Evolutionary conservation across 1,139 yeast species (phyloP).

Genomic region (Pichia sp.): DNA sequence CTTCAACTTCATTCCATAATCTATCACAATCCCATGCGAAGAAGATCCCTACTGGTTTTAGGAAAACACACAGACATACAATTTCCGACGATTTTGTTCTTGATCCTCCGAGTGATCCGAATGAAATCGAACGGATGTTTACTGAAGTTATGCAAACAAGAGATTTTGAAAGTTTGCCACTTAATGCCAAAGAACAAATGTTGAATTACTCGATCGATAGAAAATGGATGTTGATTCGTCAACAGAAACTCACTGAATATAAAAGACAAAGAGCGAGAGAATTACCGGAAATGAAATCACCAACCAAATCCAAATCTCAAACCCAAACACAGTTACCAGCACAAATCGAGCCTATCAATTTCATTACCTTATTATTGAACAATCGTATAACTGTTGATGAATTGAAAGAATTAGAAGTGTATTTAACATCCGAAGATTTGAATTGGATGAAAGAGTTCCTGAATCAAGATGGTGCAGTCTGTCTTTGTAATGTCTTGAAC

Average conservation of each 20-base stretch:
- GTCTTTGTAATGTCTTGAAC: conserved; percentile 56
- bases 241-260: conserved; percentile 77
- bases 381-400: conserved; percentile 69
- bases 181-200: conserved; percentile 77
- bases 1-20: conserved; percentile 24
- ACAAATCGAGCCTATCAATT: conserved; percentile 35
- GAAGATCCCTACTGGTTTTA: conserved; percentile 26
- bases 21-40: conserved; percentile 30
- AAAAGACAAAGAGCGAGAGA: conserved; percentile 48
- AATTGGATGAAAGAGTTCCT: conserved; percentile 86
- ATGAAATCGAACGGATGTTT: conserved; percentile 65
- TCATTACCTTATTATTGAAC: conserved; percentile 71
- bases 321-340: conserved; percentile 16
- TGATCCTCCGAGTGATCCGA: conserved; percentile 58
- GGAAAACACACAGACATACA: conserved; percentile 33
- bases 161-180: conserved; percentile 78
- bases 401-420: conserved; percentile 84
- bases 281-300: conserved; percentile 24
- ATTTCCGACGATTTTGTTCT: conserved; percentile 38
- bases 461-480: conserved; percentile 86
- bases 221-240: conserved; percentile 91
- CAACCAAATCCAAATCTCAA: conserved; percentile 17
- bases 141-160: conserved; percentile 75
- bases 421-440: conserved; percentile 87
- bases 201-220: conserved; percentile 70